Percentiles rank a stretch among this genome's conserved stretches.
These are phyloP conservation scores for Fonsecaea monophora DNA, from an alignment of 2,329 filamentous ascomycete species.

Conservation along the genomic window DNA sequence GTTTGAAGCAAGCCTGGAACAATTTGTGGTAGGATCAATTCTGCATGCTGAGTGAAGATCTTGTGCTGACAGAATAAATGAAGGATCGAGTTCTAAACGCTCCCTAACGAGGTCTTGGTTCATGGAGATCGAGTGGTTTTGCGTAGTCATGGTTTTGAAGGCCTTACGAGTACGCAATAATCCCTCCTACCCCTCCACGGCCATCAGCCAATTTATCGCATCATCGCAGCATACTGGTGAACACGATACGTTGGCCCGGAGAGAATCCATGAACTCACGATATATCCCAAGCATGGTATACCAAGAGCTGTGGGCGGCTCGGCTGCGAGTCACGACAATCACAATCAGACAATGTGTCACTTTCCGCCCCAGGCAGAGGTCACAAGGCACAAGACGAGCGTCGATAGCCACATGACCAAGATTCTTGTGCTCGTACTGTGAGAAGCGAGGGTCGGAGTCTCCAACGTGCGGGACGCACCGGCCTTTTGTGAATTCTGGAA, in stretches of 20 bases:
- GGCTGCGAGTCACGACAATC: slow-evolving; percentile 5
- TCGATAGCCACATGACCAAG: background rate
- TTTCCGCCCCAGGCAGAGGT: slow-evolving; percentile 14
- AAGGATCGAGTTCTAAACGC: slow-evolving; percentile 42
- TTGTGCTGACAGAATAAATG: slow-evolving; percentile 17
- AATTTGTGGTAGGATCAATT: slow-evolving; percentile 54
- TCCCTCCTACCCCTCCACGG: background rate
- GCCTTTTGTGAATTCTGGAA: slow-evolving; percentile 13
- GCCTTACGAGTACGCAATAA: background rate
- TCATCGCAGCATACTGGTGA: background rate
- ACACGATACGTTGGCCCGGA: slow-evolving; percentile 7
- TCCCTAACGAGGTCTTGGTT: slow-evolving; percentile 15
- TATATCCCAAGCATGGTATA: background rate
- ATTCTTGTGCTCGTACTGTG: background rate
- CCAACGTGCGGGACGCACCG: background rate
- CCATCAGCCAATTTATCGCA: background rate
- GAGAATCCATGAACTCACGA: background rate
- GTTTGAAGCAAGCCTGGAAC: slow-evolving; percentile 65
- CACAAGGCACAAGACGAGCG: slow-evolving; percentile 7
- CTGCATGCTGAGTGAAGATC: background rate
- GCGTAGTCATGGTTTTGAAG: background rate
- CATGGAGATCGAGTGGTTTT: background rate
- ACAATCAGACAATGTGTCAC: slow-evolving; percentile 20
- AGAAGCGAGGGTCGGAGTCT: slow-evolving; percentile 7
- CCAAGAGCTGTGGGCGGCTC: slow-evolving; percentile 2